Percentiles rank a stretch among this genome's conserved stretches.
Evolutionary conservation across 2,329 filamentous ascomycete genomes (phyloP).

Genomic region (Fusarium marasasianum): DNA sequence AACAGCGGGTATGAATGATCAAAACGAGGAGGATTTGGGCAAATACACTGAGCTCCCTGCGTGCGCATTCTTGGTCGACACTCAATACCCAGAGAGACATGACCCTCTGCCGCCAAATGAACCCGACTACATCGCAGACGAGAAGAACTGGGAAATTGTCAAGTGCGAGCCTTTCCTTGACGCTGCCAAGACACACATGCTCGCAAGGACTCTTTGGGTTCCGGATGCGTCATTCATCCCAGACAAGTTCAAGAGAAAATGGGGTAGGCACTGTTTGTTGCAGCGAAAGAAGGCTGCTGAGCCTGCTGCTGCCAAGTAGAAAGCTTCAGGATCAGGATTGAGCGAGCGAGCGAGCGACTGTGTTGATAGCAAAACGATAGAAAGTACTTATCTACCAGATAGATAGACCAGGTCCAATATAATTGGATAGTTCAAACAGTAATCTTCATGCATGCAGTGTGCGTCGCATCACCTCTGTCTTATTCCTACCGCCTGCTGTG

Average conservation of each 20-base stretch:
- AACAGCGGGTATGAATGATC: slow-evolving; percentile 88
- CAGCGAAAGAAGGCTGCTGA: slow-evolving; percentile 57
- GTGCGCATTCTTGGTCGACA: slow-evolving; percentile 90
- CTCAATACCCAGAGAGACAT: slow-evolving; percentile 73
- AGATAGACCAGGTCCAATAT: background rate
- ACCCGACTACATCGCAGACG: slow-evolving; percentile 80
- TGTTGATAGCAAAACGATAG: background rate
- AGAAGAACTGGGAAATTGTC: slow-evolving; percentile 79
- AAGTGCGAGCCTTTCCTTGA: slow-evolving; percentile 85
- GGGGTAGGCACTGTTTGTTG: slow-evolving; percentile 90
- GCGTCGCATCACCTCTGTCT: background rate
- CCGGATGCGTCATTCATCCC: slow-evolving; percentile 78
- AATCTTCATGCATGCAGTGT: background rate
- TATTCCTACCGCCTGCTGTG: slow-evolving; percentile 9
- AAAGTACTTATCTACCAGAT: slow-evolving; percentile 3
- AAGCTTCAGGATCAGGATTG: background rate
- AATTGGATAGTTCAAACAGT: background rate
- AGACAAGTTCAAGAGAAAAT: slow-evolving; percentile 74
- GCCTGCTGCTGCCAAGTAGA: background rate
- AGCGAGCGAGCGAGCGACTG: background rate
- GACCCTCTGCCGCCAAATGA: slow-evolving; percentile 70
- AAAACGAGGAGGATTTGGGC: slow-evolving; percentile 83
- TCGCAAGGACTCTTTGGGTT: slow-evolving; percentile 84
- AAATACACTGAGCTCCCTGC: slow-evolving; percentile 84
- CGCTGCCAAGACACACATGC: slow-evolving; percentile 73